phyloP scores from a whole-genome alignment of 129 eudicot genomes.

The Tagetes erecta region DNA sequence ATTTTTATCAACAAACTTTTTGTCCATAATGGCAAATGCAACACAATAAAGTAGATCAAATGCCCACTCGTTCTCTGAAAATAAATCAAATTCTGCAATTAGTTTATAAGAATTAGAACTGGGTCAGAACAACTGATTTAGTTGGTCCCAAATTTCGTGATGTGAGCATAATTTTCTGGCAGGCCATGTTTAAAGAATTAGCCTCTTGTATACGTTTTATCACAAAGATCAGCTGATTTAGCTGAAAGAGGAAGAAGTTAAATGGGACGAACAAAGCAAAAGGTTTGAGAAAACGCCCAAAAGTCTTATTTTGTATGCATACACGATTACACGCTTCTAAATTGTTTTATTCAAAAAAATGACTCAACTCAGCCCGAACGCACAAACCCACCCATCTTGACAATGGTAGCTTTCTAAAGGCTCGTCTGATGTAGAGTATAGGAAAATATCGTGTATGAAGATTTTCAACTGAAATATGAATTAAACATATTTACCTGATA shows the following conservation, averaged over 20 bases:
- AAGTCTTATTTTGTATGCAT: not conserved
- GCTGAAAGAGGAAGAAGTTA: not conserved
- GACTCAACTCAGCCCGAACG: not conserved
- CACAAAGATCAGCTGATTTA: not conserved
- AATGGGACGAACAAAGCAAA: not conserved
- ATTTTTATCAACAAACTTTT: conserved; percentile 70
- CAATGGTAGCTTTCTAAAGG: conserved; percentile 1
- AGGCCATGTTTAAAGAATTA: not conserved
- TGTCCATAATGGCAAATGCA: conserved; percentile 82
- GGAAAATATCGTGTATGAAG: not conserved
- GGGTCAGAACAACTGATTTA: not conserved
- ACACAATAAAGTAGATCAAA: conserved; percentile 91
- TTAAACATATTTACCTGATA: conserved; percentile 54
- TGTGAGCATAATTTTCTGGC: not conserved
- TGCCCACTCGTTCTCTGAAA: conserved; percentile 89
- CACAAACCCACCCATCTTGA: not conserved
- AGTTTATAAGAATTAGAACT: not conserved
- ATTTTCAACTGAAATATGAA: not conserved
- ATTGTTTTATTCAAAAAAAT: too few species aligned
- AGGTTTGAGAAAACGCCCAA: not conserved
- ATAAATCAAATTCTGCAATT: conserved; percentile 28
- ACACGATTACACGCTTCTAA: not conserved
- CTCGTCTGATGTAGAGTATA: not conserved
- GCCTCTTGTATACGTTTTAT: not conserved
- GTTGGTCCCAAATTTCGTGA: conserved; percentile 3